Evolutionary conservation across 352 stramenopile genomes (phyloP).

Genomic region (Globisporangium polare): DNA sequence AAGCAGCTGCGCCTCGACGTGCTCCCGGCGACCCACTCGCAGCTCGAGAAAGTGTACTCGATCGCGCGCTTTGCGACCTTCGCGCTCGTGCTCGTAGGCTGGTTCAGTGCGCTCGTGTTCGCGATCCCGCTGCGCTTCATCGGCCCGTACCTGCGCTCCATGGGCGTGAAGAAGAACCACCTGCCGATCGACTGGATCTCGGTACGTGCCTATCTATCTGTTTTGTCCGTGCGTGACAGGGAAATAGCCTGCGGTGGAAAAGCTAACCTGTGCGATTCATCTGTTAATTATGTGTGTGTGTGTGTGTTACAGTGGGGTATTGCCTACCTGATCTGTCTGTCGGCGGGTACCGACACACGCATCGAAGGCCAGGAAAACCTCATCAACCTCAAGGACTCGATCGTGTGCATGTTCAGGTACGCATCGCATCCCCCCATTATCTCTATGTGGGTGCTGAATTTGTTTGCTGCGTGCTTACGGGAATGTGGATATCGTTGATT

Average conservation of each 20-base stretch:
- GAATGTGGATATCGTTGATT: too few species aligned
- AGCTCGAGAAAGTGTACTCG: constrained; percentile 61
- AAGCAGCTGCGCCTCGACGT: constrained; percentile 63
- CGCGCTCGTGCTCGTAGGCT: constrained; percentile 63
- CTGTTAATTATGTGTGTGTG: background rate
- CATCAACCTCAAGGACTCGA: constrained; percentile 47
- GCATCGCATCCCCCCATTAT: background rate
- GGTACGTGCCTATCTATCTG: constrained; percentile 17
- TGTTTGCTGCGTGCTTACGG: background rate
- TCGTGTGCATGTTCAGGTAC: constrained; percentile 83
- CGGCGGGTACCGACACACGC: constrained; percentile 39
- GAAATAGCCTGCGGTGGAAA: background rate
- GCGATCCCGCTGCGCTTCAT: constrained; percentile 66
- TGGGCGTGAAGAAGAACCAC: constrained; percentile 76
- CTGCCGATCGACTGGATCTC: constrained; percentile 73
- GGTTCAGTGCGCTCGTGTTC: constrained; percentile 64
- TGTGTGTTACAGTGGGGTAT: constrained; percentile 12
- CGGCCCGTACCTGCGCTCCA: constrained; percentile 36
- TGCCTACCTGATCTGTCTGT: constrained; percentile 46
- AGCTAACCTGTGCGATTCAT: background rate
- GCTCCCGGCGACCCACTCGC: constrained; percentile 32
- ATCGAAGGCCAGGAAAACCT: constrained; percentile 56
- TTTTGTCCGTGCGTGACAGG: background rate
- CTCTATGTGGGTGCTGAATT: background rate
- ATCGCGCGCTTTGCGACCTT: constrained; percentile 63